Percentiles rank a stretch among this genome's conserved stretches.
Conservation (phyloP, 2,329 filamentous ascomycete species). For the Pseudogymnoascus destructans region DNA sequence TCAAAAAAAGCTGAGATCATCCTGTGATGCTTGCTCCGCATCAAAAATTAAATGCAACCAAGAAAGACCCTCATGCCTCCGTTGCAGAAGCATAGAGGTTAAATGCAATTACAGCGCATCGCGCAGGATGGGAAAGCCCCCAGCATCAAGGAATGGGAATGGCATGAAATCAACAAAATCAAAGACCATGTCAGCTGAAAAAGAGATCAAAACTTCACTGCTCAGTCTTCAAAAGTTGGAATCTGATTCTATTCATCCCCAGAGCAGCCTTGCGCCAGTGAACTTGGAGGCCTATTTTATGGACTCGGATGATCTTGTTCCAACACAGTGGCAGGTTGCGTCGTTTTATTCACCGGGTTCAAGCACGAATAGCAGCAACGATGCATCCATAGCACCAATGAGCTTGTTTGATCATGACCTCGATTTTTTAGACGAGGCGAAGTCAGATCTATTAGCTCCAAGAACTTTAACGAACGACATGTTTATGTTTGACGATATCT, state of each 20-base stretch:
- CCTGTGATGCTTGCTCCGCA: not conserved
- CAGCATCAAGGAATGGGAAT: not conserved
- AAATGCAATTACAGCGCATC: conserved; percentile 4
- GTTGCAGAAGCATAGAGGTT: not conserved
- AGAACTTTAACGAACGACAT: not conserved
- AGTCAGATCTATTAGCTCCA: not conserved
- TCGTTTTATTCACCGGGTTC: not conserved
- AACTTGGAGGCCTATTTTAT: not conserved
- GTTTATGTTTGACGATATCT: not conserved
- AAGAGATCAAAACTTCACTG: not conserved
- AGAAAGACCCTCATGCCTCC: not conserved
- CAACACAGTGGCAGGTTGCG: not conserved
- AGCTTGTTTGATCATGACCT: not conserved
- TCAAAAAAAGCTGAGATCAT: not conserved
- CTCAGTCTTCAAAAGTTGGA: not conserved
- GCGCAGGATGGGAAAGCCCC: not conserved
- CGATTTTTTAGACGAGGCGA: not conserved
- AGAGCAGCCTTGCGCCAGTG: not conserved
- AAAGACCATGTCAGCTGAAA: not conserved
- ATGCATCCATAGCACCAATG: not conserved
- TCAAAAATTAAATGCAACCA: conserved; percentile 2
- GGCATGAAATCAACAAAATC: not conserved
- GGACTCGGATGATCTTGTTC: not conserved
- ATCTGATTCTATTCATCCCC: not conserved
- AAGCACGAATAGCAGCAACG: not conserved